A percentile compares a stretch with the other conserved stretches of the same genome.
Conservation (phyloP, 148 eudicot genomes). For the Camellia lanceoleosa region DNA sequence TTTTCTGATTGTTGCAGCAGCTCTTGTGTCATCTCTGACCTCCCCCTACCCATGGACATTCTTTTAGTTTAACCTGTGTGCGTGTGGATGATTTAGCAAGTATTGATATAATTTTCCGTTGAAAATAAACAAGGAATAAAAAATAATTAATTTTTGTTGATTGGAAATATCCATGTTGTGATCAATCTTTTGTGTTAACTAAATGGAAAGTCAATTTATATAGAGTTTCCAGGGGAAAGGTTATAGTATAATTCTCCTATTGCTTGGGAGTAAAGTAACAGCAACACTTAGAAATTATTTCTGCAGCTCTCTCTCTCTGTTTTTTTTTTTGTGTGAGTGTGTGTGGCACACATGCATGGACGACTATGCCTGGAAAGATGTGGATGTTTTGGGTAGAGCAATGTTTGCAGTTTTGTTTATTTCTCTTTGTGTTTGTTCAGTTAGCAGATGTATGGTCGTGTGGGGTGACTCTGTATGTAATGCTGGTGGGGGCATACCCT, state of each 20-base stretch:
- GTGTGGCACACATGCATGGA: background rate
- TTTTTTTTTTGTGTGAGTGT: background rate
- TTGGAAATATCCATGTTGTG: background rate
- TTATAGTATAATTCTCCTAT: background rate
- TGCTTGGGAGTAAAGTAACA: background rate
- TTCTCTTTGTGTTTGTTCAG: constrained; percentile 29
- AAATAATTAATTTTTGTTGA: background rate
- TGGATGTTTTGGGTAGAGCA: background rate
- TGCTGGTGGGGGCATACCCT: constrained; percentile 86
- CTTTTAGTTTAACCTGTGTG: too few relatives aligned
- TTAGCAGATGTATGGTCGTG: constrained; percentile 88
- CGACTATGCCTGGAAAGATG: too few relatives aligned
- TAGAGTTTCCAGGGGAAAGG: background rate
- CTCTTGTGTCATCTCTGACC: too few relatives aligned
- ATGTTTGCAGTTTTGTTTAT: background rate
- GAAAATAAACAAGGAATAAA: too few relatives aligned
- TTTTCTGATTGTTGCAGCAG: too few relatives aligned
- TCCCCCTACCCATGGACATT: too few relatives aligned
- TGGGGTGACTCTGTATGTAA: constrained; percentile 80
- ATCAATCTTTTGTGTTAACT: background rate
- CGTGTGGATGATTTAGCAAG: too few relatives aligned
- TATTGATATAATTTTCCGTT: too few relatives aligned
- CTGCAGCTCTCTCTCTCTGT: too few relatives aligned
- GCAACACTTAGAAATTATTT: background rate
- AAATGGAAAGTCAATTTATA: background rate